Base-by-base conservation (phyloP, 1,139 yeast species). In the Candida dubliniensis region DNA sequence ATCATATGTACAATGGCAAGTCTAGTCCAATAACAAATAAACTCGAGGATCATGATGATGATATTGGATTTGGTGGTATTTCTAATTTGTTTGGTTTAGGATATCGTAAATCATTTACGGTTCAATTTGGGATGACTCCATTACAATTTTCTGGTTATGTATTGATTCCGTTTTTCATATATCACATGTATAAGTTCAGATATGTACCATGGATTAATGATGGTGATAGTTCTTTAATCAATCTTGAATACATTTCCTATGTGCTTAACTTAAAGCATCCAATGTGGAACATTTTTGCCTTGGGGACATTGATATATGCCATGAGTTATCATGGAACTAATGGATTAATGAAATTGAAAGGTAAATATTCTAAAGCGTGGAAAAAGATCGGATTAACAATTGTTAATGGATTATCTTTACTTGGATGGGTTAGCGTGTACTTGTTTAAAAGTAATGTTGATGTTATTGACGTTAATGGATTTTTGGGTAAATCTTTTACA, bases 151-250 rank as follows among this genome's bases (percentile, higher is more conserved):
- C 86, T 4, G 95, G 95, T 0, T 81, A 79, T 53, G 42, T 77
- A 5, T 61, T 82, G 34, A 49, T 76, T 0, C 77, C 80, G 0
- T 55, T 81, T 25, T 50, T 82, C 0, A 45, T 54, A 0, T 72
- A 64, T 39, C 95, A 87, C 55, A 65, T 69, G 14, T 51, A 63
- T 14, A 72, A 75, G 40, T 71, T 77, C 50, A 64, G 90, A 40
- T 45, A 70, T 11, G 66, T 69, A 0, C 91, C 95, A 0, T 44
- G 66, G 23, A 18, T 54, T 2, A 67, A 78, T 0, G 86, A 84
- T 47, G 93, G 89, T 1, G 95, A 85, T 58, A 76, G 84, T 8
- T 74, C 85, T 0, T 65, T 79, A 46, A 62, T 87, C 26, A 73
- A 70, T 31, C 63, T 87, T 39, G 76, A 77, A 15, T 86, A 73